Evolutionary conservation across 2,329 filamentous ascomycete species (phyloP).

Genomic region (Ophiosphaerella korrae): DNA sequence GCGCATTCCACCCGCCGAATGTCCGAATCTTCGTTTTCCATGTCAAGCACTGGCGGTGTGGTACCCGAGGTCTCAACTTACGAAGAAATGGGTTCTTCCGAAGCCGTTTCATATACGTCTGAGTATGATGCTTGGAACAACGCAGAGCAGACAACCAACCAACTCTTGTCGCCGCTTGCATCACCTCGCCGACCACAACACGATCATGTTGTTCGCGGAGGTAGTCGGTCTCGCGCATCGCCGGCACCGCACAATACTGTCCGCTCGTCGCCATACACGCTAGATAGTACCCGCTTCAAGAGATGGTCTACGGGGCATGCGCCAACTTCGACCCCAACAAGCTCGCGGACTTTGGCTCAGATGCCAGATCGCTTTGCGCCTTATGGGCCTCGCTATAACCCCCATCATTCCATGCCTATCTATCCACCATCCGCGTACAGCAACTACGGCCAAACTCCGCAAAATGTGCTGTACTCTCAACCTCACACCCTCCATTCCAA

Average conservation of each 20-base stretch:
- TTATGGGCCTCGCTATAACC: conserved; percentile 62
- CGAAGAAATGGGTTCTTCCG: conserved; percentile 73
- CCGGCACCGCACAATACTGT: conserved; percentile 72
- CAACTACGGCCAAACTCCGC: conserved; percentile 38
- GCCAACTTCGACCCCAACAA: conserved; percentile 64
- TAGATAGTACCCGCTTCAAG: conserved; percentile 71
- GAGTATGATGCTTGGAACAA: conserved; percentile 70
- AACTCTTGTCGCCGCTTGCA: conserved; percentile 71
- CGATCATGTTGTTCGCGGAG: conserved; percentile 53
- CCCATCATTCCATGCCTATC: conserved; percentile 47
- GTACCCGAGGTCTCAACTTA: conserved; percentile 72
- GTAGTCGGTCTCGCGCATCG: conserved; percentile 71
- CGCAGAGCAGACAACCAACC: conserved; percentile 67
- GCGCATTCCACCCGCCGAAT: conserved; percentile 65
- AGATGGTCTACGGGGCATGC: conserved; percentile 73
- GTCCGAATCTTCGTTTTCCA: conserved; percentile 75
- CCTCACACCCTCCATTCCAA: conserved; percentile 61
- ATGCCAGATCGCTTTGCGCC: conserved; percentile 67
- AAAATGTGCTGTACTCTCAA: conserved; percentile 46
- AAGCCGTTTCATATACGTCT: conserved; percentile 66
- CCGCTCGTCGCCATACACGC: conserved; percentile 71
- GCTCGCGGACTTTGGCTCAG: conserved; percentile 59
- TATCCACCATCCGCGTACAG: conserved; percentile 41
- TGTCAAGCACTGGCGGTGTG: conserved; percentile 63
- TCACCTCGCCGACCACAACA: conserved; percentile 71